phyloP scores from a whole-genome alignment of 495 filamentous ascomycete genomes.

The Mycothermus thermophilus region DNA sequence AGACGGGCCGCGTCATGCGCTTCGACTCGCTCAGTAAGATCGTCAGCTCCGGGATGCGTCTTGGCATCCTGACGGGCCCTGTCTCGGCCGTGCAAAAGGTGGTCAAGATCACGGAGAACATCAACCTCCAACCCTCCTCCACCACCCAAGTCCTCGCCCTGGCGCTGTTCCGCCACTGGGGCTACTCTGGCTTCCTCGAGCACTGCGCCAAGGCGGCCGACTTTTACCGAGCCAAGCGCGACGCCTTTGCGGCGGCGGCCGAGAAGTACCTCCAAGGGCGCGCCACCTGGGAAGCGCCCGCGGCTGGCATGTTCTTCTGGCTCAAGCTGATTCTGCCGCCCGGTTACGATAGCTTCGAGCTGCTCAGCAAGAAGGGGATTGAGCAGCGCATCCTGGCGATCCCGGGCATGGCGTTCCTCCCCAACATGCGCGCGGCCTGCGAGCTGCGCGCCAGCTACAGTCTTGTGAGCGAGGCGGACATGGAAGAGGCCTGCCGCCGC shows the following conservation, averaged over 20 bases:
- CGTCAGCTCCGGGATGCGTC: constrained; percentile 5
- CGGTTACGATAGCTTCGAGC: constrained; percentile 6
- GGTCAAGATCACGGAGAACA: constrained; percentile 6
- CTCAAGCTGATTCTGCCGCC: constrained; percentile 4
- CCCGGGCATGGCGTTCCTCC: constrained; percentile 5
- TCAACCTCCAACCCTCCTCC: constrained; percentile 5
- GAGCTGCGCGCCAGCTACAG: constrained; percentile 7
- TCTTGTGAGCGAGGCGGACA: constrained; percentile 1
- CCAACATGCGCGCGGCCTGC: constrained; percentile 1
- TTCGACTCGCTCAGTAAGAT: constrained; percentile 9
- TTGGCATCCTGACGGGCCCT: constrained; percentile 2
- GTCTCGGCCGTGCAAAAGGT: constrained; percentile 2
- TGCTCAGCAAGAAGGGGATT: constrained; percentile 3
- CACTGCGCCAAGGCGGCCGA: constrained; percentile 1
- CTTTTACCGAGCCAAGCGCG: constrained; percentile 2
- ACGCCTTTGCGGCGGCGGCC: constrained; percentile 5
- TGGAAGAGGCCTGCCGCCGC: constrained; percentile 5
- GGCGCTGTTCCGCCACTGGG: constrained; percentile 5
- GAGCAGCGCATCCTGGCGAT: constrained; percentile 5
- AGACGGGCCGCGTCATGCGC: constrained; percentile 5
- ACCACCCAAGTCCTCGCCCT: constrained; percentile 3
- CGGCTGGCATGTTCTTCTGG: constrained; percentile 8
- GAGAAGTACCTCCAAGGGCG: constrained; percentile 3
- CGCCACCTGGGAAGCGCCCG: constrained; percentile 5
- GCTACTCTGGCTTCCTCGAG: constrained; percentile 3